Conservation (phyloP, 495 filamentous ascomycete genomes). For the Penicillium malachiteum region DNA sequence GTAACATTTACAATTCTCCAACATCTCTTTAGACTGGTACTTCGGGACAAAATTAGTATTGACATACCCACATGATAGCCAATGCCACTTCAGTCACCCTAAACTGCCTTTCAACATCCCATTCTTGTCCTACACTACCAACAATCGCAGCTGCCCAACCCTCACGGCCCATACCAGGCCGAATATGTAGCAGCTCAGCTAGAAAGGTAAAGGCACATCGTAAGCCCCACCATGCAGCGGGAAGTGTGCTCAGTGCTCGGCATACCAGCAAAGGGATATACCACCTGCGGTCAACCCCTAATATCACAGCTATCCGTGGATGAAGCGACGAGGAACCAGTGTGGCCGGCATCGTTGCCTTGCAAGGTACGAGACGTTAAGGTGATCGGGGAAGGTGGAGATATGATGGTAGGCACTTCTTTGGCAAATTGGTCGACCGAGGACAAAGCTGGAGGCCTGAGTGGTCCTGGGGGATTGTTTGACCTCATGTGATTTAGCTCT, state of each 20-base stretch:
- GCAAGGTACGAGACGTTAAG: conserved; percentile 36
- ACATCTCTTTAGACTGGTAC: background rate
- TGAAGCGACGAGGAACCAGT: conserved; percentile 45
- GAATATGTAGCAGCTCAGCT: conserved; percentile 52
- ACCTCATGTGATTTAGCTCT: conserved; percentile 26
- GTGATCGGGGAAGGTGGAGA: conserved; percentile 38
- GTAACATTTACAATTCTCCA: background rate
- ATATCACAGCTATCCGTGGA: conserved; percentile 63
- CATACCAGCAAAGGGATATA: conserved; percentile 62
- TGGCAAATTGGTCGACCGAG: conserved; percentile 17
- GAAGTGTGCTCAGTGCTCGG: conserved; percentile 58
- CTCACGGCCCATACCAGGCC: conserved; percentile 46
- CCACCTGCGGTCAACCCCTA: conserved; percentile 62
- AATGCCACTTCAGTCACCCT: conserved; percentile 75
- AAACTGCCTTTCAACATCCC: conserved; percentile 57
- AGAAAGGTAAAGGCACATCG: conserved; percentile 60
- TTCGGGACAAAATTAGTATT: background rate
- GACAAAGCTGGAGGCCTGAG: conserved; percentile 11
- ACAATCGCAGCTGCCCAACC: conserved; percentile 47
- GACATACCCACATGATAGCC: conserved; percentile 79
- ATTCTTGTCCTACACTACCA: conserved; percentile 46
- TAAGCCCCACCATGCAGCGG: conserved; percentile 62
- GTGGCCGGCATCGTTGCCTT: conserved; percentile 35
- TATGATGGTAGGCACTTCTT: conserved; percentile 35
- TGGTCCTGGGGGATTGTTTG: conserved; percentile 12